phyloP scores from a whole-genome alignment of 495 filamentous ascomycete genomes.

The Penicillium daleae region DNA sequence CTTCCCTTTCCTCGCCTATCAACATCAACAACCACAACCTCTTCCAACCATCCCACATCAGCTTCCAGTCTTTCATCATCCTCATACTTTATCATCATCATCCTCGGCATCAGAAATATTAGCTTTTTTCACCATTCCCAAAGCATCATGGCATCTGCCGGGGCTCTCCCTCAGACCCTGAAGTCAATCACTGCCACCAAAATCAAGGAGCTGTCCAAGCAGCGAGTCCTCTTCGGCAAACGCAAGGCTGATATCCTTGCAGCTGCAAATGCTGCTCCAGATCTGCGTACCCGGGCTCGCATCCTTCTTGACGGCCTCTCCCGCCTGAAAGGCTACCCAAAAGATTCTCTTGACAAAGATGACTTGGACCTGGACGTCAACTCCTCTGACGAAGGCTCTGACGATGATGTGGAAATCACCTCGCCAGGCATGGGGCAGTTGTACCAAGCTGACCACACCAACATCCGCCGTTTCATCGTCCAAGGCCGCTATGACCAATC shows the following conservation, averaged over 20 bases:
- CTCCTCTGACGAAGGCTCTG: slow-evolving; percentile 16
- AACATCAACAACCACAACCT: background rate
- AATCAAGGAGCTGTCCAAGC: slow-evolving; percentile 62
- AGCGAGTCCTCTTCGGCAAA: slow-evolving; percentile 56
- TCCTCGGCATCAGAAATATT: background rate
- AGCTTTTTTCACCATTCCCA: background rate
- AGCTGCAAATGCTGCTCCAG: slow-evolving; percentile 29
- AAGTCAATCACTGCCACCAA: slow-evolving; percentile 69
- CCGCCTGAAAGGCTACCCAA: slow-evolving; percentile 39
- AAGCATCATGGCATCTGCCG: slow-evolving; percentile 33
- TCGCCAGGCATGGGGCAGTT: slow-evolving; percentile 20
- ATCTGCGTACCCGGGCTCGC: slow-evolving; percentile 36
- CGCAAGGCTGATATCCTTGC: slow-evolving; percentile 38
- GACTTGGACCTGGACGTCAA: slow-evolving; percentile 37
- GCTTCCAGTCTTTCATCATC: background rate
- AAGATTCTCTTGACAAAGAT: slow-evolving; percentile 43
- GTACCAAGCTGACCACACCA: slow-evolving; percentile 34
- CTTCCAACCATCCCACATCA: background rate
- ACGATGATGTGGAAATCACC: slow-evolving; percentile 20
- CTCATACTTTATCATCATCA: background rate
- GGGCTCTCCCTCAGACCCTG: slow-evolving; percentile 61
- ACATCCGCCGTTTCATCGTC: slow-evolving; percentile 56
- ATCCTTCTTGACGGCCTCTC: slow-evolving; percentile 46
- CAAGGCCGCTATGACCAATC: slow-evolving; percentile 62
- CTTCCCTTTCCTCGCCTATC: background rate